These are phyloP conservation scores for Clarireedia sp. DNA, from an alignment of 2,329 filamentous ascomycete genomes.

Conservation along the genomic window DNA sequence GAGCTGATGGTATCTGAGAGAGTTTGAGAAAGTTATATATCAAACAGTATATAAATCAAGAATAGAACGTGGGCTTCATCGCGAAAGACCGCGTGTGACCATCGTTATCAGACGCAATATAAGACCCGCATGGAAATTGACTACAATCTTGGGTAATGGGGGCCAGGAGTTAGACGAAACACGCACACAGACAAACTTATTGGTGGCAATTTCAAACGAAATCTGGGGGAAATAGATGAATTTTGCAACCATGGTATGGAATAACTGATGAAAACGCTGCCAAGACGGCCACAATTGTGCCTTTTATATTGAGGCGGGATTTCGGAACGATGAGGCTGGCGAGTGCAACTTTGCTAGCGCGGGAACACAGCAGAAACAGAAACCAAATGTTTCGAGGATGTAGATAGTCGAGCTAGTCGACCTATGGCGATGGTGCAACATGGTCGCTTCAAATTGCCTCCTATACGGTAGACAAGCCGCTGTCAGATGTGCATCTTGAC, in stretches of 20 bases:
- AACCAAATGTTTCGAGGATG: too few relatives aligned
- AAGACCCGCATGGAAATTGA: neutral
- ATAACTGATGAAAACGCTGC: neutral
- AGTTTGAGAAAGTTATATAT: neutral
- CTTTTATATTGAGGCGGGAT: neutral
- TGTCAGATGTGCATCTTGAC: too few relatives aligned
- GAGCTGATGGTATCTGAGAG: neutral
- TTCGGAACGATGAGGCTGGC: neutral
- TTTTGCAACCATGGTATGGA: neutral
- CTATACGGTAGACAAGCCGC: too few relatives aligned
- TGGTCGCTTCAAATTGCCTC: too few relatives aligned
- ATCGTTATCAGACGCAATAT: neutral
- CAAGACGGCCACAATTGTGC: neutral
- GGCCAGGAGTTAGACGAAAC: neutral
- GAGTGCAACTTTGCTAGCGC: neutral
- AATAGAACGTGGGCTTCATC: too few relatives aligned
- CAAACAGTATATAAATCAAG: neutral
- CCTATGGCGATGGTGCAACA: too few relatives aligned
- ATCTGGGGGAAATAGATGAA: neutral
- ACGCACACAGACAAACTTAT: neutral
- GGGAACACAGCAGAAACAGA: too few relatives aligned
- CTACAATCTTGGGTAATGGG: neutral
- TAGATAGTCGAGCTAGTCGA: too few relatives aligned
- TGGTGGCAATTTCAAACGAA: neutral
- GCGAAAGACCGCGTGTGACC: neutral